Evolutionary conservation across 441 rosid genomes (phyloP), one percentile per base, ranked within the genome.

Genomic region (Pelargonium fulgidum): DNA sequence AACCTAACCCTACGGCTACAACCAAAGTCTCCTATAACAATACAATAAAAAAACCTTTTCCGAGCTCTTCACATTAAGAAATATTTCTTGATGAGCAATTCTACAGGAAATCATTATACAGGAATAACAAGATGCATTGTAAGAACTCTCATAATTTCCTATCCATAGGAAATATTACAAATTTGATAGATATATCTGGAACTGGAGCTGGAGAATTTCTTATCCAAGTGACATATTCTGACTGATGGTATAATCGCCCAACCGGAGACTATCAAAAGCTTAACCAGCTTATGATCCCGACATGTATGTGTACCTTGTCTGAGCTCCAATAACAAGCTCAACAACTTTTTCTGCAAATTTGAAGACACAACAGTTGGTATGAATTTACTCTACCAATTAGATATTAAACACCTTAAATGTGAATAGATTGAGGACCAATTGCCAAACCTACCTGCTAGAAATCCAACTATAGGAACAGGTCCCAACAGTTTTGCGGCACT

Each of bases 291-390:
- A 93, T 0, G 99, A 89, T 70, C 99, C 96, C 1, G 97, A 91
- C 87, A 87, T 88, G 87, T 88, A 91, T 0, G 93, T 86, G 80
- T 89, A 91, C 58, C 95, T 89, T 17, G 96, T 82, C 77, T 89
- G 99, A 56, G 93, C 93, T 71, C 96, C 98, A 19, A 79, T 74
- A 24, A 89, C 62, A 76, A 94, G 87, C 81, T 92, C 99, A 67
- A 87, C 87, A 62, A 92, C 14, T 86, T 94, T 91, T 33, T 68
- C 99, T 94, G 87, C 75, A 76, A 26, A 65, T 69, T 36, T 58
- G 4, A 7, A 70, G 11, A n/a, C 17, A 12, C 48, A 22, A 24
- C 24, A 59, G 33, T 19, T 19, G 12, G 5, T 17, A 5, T 17
- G 48, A 44, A 44, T 44, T 44, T 44, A 44, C 48, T 44, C 48